These are phyloP conservation scores for Phoenix roebelenii DNA, from an alignment of 176 grass and related monocot species.

Conservation along the genomic window DNA sequence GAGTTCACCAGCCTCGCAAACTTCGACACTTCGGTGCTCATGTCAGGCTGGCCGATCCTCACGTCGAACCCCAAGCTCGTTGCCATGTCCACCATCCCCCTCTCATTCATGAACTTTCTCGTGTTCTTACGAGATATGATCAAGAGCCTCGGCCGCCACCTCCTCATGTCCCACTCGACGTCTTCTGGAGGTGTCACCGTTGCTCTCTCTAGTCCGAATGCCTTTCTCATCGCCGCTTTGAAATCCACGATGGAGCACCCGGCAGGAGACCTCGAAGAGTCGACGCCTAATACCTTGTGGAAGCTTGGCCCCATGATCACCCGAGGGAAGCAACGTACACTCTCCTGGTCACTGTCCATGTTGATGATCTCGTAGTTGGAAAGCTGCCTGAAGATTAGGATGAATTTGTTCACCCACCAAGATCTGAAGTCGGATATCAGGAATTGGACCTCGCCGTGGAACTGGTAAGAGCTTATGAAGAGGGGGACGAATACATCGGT, in stretches of 20 bases:
- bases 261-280: conserved; percentile 43
- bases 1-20: conserved; percentile 70
- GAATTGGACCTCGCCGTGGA: conserved; percentile 62
- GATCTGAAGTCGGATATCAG: conserved; percentile 44
- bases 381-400: conserved; percentile 41
- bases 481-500: conserved; percentile 83
- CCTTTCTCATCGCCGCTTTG: conserved; percentile 39
- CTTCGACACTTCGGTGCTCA: conserved; percentile 56
- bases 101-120: conserved; percentile 54
- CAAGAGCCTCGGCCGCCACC: conserved; percentile 45
- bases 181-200: too few relatives aligned
- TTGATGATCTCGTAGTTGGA: conserved; percentile 68
- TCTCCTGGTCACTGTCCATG: conserved; percentile 30
- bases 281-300: conserved; percentile 81
- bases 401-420: conserved; percentile 63
- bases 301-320: conserved; percentile 57
- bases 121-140: conserved; percentile 73
- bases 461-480: conserved; percentile 63
- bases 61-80: conserved; percentile 75
- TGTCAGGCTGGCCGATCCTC: conserved; percentile 57
- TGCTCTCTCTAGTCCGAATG: conserved; percentile 29
- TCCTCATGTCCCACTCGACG: too few relatives aligned
- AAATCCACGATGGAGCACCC: conserved; percentile 65
- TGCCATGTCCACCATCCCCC: conserved; percentile 32
- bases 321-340: conserved; percentile 56